A percentile compares a stretch with the other conserved stretches of the same genome.
phyloP scores from a whole-genome alignment of 176 grass and related monocot genomes.

The Elymus sibiricus region DNA sequence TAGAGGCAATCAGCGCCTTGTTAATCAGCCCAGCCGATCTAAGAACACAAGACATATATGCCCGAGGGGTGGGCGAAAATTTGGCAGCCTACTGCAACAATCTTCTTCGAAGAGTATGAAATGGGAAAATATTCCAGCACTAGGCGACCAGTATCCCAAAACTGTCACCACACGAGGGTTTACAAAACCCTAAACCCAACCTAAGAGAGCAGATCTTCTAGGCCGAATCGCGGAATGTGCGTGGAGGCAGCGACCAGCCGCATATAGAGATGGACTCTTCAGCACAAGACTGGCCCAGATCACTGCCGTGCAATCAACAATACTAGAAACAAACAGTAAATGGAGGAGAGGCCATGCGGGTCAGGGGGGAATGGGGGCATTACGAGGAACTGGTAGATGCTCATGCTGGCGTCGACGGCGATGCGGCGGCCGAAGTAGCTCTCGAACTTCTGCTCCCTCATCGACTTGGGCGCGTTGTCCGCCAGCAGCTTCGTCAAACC shows the following conservation, averaged over 20 bases:
- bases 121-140: not conserved
- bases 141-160: not conserved
- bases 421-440: constrained; percentile 95
- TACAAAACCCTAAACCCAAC: constrained; percentile 31
- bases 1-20: not conserved
- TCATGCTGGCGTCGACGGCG: constrained; percentile 94
- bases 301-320: not conserved
- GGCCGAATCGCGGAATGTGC: not conserved
- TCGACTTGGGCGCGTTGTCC: constrained; percentile 87
- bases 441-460: constrained; percentile 99
- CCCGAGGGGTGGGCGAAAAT: not conserved
- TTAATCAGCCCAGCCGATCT: not conserved
- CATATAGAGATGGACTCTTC: not conserved
- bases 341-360: not conserved
- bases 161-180: not conserved
- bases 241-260: not conserved
- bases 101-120: not conserved
- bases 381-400: constrained; percentile 97
- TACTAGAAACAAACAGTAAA: not conserved
- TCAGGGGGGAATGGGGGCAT: too few species aligned
- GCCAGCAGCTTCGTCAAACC: constrained; percentile 97
- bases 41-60: not conserved
- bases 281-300: not conserved
- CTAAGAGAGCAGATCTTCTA: not conserved
- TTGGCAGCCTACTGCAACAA: not conserved